A percentile compares a stretch with the other conserved stretches of the same genome.
Evolutionary conservation across 306 rosid genomes (phyloP).

Genomic region (Crotalaria pallida): DNA sequence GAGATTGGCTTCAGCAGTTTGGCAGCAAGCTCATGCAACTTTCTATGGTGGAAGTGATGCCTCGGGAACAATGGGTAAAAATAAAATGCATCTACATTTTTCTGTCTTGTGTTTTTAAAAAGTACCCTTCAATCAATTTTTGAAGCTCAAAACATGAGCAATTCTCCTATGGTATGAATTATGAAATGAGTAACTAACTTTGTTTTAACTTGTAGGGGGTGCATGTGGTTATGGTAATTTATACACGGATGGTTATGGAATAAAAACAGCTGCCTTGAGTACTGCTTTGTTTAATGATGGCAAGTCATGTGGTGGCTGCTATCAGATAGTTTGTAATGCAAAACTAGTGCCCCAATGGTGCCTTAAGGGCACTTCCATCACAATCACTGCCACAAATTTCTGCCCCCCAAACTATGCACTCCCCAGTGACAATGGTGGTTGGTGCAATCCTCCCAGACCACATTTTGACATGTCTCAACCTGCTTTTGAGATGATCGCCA

Average conservation of each 20-base stretch:
- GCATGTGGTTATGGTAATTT: slow-evolving; percentile 76
- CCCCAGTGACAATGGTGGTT: slow-evolving; percentile 53
- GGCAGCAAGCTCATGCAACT: slow-evolving; percentile 56
- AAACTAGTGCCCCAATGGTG: slow-evolving; percentile 55
- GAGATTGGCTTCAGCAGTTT: slow-evolving; percentile 27
- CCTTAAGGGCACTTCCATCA: slow-evolving; percentile 39
- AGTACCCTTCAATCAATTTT: background rate
- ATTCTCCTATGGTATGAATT: background rate
- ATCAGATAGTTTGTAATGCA: slow-evolving; percentile 49
- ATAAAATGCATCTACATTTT: background rate
- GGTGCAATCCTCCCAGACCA: slow-evolving; percentile 67
- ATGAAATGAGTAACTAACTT: background rate
- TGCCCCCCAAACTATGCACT: slow-evolving; percentile 59
- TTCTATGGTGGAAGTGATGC: slow-evolving; percentile 73
- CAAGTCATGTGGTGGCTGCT: slow-evolving; percentile 62
- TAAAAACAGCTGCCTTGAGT: slow-evolving; percentile 61
- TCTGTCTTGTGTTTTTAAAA: background rate
- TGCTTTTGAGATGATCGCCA: slow-evolving; percentile 44
- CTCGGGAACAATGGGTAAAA: slow-evolving; percentile 62
- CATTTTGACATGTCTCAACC: slow-evolving; percentile 68
- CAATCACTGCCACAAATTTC: slow-evolving; percentile 65
- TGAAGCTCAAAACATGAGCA: background rate
- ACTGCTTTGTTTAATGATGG: slow-evolving; percentile 56
- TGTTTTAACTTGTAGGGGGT: slow-evolving; percentile 38
- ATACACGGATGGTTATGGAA: slow-evolving; percentile 48